A percentile compares a stretch with the other conserved stretches of the same genome.
phyloP scores from a whole-genome alignment of 345 rosid genomes.

The Citrus sinensis region DVS_A1.0 CM039169.1:30299501-30300000 shows the following conservation, averaged over 20 bases:
- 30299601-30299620: not conserved
- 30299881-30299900: too few species aligned
- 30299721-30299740: not conserved
- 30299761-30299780: too few species aligned
- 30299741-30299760: not conserved
- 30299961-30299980: too few species aligned
- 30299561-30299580: slow-evolving; percentile 5
- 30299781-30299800: not conserved
- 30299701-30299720: not conserved
- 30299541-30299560: slow-evolving; percentile 8
- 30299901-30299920: too few species aligned
- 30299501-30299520: not conserved
- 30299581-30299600: not conserved
- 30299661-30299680: not conserved
- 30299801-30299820: not conserved
- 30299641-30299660: not conserved
- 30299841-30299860: too few species aligned
- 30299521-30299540: not conserved
- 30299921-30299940: too few species aligned
- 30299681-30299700: not conserved
- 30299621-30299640: not conserved
- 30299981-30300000: too few species aligned
- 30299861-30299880: too few species aligned
- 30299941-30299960: too few species aligned
- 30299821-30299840: not conserved